Percentiles rank a stretch among this genome's conserved stretches.
Conservation (phyloP, 2,329 filamentous ascomycete species). For the Venturia oleaginea region DNA sequence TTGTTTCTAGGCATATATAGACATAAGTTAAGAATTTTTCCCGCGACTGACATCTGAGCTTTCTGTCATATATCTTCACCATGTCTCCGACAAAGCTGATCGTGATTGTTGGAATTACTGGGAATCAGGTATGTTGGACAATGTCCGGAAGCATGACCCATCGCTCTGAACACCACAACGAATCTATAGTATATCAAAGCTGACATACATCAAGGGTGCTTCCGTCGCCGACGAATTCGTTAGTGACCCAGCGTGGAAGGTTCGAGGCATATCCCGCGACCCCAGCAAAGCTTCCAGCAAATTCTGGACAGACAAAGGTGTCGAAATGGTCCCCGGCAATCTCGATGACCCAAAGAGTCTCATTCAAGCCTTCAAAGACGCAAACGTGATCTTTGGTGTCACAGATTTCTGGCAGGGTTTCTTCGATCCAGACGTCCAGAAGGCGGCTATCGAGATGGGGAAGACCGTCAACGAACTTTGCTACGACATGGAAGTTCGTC, state of each 20-base stretch:
- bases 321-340: slow-evolving; percentile 24
- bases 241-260: slow-evolving; percentile 20
- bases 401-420: slow-evolving; percentile 50
- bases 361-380: slow-evolving; percentile 28
- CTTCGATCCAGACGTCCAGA: slow-evolving; percentile 29
- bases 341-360: slow-evolving; percentile 24
- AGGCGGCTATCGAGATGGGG: neutral
- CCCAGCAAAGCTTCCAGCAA: slow-evolving; percentile 20
- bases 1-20: neutral
- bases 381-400: slow-evolving; percentile 45
- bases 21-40: too few species aligned
- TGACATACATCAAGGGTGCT: slow-evolving; percentile 19
- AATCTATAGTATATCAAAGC: too few species aligned
- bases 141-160: neutral
- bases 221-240: slow-evolving; percentile 24
- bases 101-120: slow-evolving; percentile 10
- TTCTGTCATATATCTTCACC: neutral
- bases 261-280: slow-evolving; percentile 27
- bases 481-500: slow-evolving; percentile 15
- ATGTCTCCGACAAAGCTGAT: slow-evolving; percentile 2
- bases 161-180: too few species aligned
- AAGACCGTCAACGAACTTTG: neutral
- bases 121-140: slow-evolving; percentile 3
- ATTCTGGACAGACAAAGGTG: slow-evolving; percentile 20
- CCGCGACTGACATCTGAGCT: too few species aligned